Conservation (phyloP, 2,329 filamentous ascomycete genomes). For the Chrysoporthe austroafricana region DNA sequence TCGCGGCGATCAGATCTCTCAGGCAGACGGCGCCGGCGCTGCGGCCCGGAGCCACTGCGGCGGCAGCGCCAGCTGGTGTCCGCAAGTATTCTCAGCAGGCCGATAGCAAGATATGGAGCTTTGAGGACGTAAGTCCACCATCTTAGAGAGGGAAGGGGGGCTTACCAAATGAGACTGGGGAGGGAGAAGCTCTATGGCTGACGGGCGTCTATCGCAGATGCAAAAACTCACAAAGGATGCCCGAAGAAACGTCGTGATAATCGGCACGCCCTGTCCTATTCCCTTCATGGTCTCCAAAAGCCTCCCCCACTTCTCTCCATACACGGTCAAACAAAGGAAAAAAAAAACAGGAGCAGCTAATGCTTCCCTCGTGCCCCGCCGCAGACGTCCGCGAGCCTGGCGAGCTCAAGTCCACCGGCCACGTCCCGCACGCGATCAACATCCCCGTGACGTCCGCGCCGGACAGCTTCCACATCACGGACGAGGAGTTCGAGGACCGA, state of each 20-base stretch:
- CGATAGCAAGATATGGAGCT: constrained; percentile 50
- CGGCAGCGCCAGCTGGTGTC: not conserved
- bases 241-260: constrained; percentile 45
- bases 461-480: constrained; percentile 76
- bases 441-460: constrained; percentile 78
- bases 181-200: not conserved
- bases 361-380: not conserved
- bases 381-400: constrained; percentile 73
- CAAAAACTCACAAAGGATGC: constrained; percentile 41
- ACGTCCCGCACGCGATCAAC: constrained; percentile 81
- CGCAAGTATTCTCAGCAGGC: constrained; percentile 36
- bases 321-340: not conserved
- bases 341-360: not conserved
- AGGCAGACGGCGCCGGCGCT: not conserved
- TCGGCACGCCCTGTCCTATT: constrained; percentile 45
- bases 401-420: constrained; percentile 67
- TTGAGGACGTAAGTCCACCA: constrained; percentile 44
- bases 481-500: constrained; percentile 80
- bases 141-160: not conserved
- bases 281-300: not conserved
- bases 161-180: not conserved
- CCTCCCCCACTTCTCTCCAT: too few species aligned
- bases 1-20: not conserved
- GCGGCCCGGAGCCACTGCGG: not conserved
- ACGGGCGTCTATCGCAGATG: constrained; percentile 38